Evolutionary conservation across 768 basidiomycete genomes (phyloP).

Genomic region (Kockovaella imperatae): DNA sequence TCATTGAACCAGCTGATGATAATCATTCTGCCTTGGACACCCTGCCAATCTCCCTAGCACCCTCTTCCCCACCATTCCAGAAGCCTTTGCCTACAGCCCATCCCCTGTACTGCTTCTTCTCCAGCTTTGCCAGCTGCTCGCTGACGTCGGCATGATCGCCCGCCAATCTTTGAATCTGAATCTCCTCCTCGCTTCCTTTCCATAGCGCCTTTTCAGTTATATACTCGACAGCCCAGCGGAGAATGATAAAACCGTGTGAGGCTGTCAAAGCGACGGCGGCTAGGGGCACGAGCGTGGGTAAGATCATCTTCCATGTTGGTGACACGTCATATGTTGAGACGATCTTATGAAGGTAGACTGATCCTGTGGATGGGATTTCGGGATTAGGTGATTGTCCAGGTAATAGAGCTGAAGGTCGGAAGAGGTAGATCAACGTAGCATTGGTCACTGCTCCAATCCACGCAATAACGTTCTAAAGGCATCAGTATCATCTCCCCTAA

Average conservation of each 20-base stretch:
- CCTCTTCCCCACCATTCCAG: conserved; percentile 43
- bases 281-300: conserved; percentile 53
- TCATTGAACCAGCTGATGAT: too few species aligned
- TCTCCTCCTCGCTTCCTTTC: conserved; percentile 62
- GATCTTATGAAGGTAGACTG: conserved; percentile 24
- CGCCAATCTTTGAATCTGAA: conserved; percentile 54
- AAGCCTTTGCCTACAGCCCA: conserved; percentile 20
- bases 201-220: conserved; percentile 69
- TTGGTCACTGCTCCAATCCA: conserved; percentile 87
- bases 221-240: conserved; percentile 58
- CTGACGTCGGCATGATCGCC: background rate
- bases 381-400: conserved; percentile 28
- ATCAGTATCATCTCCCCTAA: background rate
- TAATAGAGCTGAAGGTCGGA: conserved; percentile 48
- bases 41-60: conserved; percentile 35
- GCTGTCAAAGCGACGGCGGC: conserved; percentile 68
- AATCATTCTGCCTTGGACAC: conserved; percentile 37
- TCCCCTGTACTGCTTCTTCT: conserved; percentile 11
- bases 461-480: conserved; percentile 57
- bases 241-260: conserved; percentile 74
- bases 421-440: conserved; percentile 82
- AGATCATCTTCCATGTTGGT: conserved; percentile 16
- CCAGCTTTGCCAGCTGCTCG: conserved; percentile 11
- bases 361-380: conserved; percentile 25
- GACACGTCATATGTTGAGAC: conserved; percentile 22